Evolutionary conservation across 129 eudicot genomes (phyloP).

Genomic region (Centaurea solstitialis): DNA sequence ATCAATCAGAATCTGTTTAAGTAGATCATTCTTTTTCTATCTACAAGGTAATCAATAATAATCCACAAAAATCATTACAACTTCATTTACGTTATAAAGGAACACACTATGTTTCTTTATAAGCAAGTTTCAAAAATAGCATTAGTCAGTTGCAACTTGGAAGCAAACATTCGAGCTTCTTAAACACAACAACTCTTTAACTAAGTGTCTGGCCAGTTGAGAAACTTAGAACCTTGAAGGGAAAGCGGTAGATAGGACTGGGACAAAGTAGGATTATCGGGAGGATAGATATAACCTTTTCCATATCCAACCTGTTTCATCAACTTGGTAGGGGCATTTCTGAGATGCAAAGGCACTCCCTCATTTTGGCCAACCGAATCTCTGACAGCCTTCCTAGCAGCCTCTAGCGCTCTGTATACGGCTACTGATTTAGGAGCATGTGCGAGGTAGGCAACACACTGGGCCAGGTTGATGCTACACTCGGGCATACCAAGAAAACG

Average conservation of each 20-base stretch:
- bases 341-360: constrained; percentile 81
- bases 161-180: not conserved
- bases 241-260: constrained; percentile 73
- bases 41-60: not conserved
- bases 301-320: constrained; percentile 87
- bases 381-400: constrained; percentile 63
- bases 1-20: too few relatives aligned
- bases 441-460: constrained; percentile 88
- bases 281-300: constrained; percentile 77
- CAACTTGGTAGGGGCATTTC: constrained; percentile 90
- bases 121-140: not conserved
- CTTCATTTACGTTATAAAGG: not conserved
- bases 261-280: constrained; percentile 55
- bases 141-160: not conserved
- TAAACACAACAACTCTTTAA: not conserved
- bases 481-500: constrained; percentile 96
- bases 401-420: constrained; percentile 63
- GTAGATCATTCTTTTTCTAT: not conserved
- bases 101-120: not conserved
- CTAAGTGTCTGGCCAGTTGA: constrained; percentile 55
- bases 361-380: constrained; percentile 89
- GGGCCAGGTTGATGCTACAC: constrained; percentile 71
- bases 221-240: constrained; percentile 76
- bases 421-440: constrained; percentile 88
- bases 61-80: not conserved